A percentile compares a stretch with the other conserved stretches of the same genome.
phyloP scores from a whole-genome alignment of 257 asterid genomes.

The Cynanchum wilfordii region DNA sequence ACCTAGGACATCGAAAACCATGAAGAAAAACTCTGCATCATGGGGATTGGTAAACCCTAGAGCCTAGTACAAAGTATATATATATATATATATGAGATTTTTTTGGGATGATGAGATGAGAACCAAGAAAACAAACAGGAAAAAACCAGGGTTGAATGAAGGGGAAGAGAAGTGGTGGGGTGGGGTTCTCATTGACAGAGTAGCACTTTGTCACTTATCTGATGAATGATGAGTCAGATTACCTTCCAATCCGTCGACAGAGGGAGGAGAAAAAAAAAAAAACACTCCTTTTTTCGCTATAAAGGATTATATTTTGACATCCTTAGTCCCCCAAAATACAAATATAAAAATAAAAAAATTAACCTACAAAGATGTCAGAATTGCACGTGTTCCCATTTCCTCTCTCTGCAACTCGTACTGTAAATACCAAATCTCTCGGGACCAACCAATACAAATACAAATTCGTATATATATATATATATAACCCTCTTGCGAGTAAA shows the following conservation, averaged over 20 bases:
- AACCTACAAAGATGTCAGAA: conserved; percentile 10
- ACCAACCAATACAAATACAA: background rate
- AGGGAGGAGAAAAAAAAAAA: no score
- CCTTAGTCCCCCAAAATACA: no score
- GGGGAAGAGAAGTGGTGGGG: background rate
- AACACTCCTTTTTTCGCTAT: no score
- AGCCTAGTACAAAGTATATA: no score
- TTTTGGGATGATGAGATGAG: no score
- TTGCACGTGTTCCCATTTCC: conserved; percentile 16
- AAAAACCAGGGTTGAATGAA: background rate
- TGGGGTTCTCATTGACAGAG: conserved; percentile 4
- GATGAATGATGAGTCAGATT: background rate
- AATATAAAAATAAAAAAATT: background rate
- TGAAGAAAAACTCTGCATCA: no score
- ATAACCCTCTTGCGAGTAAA: no score
- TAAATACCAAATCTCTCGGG: background rate
- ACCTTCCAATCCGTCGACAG: background rate
- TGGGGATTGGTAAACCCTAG: no score
- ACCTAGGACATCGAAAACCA: no score
- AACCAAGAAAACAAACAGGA: background rate
- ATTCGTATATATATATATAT: no score
- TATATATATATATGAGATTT: no score
- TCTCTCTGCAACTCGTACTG: background rate
- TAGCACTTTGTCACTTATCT: background rate
- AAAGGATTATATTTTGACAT: background rate